Conservation (phyloP, 1,284 basidiomycete species). For the Ceraceosorus bombacis region DNA sequence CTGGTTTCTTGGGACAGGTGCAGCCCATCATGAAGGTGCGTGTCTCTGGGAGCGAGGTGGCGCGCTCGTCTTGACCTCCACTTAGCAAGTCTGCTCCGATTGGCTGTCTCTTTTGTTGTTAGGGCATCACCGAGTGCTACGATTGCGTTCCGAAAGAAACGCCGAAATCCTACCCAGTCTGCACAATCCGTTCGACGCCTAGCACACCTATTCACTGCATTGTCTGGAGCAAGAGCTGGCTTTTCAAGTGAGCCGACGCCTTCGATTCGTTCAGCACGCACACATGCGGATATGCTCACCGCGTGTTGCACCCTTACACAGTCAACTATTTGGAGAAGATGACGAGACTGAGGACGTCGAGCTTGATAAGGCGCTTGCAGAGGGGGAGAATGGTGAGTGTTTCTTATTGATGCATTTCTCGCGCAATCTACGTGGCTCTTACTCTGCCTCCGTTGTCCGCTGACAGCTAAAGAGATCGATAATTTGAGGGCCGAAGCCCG, state of each 20-base stretch:
- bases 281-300: constrained; percentile 16
- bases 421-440: background rate
- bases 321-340: constrained; percentile 81
- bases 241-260: constrained; percentile 65
- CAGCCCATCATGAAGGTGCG: constrained; percentile 55
- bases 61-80: background rate
- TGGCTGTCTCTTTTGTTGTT: background rate
- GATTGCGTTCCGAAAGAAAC: constrained; percentile 60
- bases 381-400: constrained; percentile 71
- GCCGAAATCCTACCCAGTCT: constrained; percentile 91
- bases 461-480: constrained; percentile 76
- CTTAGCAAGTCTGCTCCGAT: background rate
- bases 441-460: background rate
- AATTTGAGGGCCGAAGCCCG: constrained; percentile 78
- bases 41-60: constrained; percentile 1
- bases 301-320: constrained; percentile 40
- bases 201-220: constrained; percentile 97
- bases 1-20: constrained; percentile 78
- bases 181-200: constrained; percentile 94
- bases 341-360: constrained; percentile 71
- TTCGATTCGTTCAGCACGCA: constrained; percentile 9
- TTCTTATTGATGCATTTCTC: constrained; percentile 1
- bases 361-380: constrained; percentile 73
- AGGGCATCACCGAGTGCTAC: constrained; percentile 40
- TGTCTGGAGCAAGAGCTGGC: constrained; percentile 97